phyloP scores from a whole-genome alignment of 225 moss, liverwort and hornwort species.

The Ulota crispa region DNA sequence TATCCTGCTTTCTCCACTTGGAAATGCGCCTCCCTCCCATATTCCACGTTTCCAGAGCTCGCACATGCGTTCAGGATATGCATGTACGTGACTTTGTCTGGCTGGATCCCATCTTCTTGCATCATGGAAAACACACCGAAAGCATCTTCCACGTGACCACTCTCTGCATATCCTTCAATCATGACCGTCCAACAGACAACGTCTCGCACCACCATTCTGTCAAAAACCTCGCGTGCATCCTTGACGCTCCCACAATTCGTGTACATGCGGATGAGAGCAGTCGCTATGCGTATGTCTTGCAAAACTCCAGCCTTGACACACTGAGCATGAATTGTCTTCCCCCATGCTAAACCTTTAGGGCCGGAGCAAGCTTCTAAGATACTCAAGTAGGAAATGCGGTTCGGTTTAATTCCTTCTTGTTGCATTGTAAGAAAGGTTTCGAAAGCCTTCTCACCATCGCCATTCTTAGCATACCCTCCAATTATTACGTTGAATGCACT shows the following conservation, averaged over 20 bases:
- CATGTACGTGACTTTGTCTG: constrained; percentile 38
- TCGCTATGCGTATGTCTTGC: constrained; percentile 30
- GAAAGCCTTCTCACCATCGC: constrained; percentile 31
- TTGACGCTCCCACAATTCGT: constrained; percentile 29
- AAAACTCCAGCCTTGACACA: constrained; percentile 18
- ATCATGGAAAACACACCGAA: constrained; percentile 25
- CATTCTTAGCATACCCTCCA: constrained; percentile 34
- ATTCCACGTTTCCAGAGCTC: constrained; percentile 16
- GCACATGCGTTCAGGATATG: constrained; percentile 40
- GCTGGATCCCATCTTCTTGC: constrained; percentile 27
- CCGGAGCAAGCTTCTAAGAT: constrained; percentile 34
- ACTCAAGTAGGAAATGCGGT: constrained; percentile 31
- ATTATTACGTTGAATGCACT: constrained; percentile 32
- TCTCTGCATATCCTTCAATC: constrained; percentile 38
- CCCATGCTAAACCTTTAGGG: constrained; percentile 7
- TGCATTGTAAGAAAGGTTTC: constrained; percentile 34
- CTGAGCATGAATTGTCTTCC: constrained; percentile 31
- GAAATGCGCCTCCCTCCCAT: constrained; percentile 26
- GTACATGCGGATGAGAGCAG: constrained; percentile 39
- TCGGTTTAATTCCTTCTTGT: constrained; percentile 18
- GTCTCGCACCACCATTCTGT: constrained; percentile 29
- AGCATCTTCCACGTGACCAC: constrained; percentile 28
- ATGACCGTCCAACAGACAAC: constrained; percentile 40
- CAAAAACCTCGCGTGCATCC: constrained; percentile 31
- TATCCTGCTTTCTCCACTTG: constrained; percentile 19